Evolutionary conservation across 169 alveolate genomes (phyloP).

Genomic region (Babesia sp.): DNA sequence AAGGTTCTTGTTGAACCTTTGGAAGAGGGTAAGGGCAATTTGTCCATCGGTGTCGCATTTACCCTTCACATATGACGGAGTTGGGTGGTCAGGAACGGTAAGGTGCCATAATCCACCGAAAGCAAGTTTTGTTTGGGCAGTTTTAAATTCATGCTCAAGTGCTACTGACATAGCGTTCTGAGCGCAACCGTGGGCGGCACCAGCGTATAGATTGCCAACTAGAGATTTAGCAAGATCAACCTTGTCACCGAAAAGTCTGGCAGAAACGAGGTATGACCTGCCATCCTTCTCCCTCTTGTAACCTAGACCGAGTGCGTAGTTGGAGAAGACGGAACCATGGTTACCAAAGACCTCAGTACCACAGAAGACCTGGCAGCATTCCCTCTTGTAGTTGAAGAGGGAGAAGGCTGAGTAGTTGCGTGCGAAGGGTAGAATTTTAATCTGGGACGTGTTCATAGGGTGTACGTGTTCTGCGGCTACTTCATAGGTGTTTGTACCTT

Average conservation of each 20-base stretch:
- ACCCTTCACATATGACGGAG: constrained; percentile 59
- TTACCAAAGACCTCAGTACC: constrained; percentile 60
- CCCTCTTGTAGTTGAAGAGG: constrained; percentile 15
- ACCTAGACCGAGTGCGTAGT: constrained; percentile 34
- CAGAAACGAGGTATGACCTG: constrained; percentile 34
- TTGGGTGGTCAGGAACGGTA: constrained; percentile 29
- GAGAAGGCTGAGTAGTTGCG: constrained; percentile 46
- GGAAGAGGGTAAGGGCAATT: constrained; percentile 50
- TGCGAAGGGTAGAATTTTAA: constrained; percentile 46
- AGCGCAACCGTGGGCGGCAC: constrained; percentile 15
- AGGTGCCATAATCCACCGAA: constrained; percentile 63
- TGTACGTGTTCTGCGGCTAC: constrained; percentile 40
- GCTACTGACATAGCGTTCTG: constrained; percentile 43
- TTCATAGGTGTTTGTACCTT: constrained; percentile 9
- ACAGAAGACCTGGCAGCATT: constrained; percentile 23
- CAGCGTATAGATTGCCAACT: constrained; percentile 55
- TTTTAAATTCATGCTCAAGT: constrained; percentile 48
- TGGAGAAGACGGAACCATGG: constrained; percentile 9
- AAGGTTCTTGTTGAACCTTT: constrained; percentile 45
- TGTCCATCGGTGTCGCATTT: constrained; percentile 59
- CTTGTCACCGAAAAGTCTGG: constrained; percentile 59
- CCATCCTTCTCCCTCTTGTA: constrained; percentile 33
- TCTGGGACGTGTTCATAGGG: constrained; percentile 23
- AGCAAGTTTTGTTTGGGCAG: constrained; percentile 26
- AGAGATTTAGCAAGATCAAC: constrained; percentile 14